phyloP scores from a whole-genome alignment of 2,329 filamentous ascomycete species.

The Coniochaeta sp. region DNA sequence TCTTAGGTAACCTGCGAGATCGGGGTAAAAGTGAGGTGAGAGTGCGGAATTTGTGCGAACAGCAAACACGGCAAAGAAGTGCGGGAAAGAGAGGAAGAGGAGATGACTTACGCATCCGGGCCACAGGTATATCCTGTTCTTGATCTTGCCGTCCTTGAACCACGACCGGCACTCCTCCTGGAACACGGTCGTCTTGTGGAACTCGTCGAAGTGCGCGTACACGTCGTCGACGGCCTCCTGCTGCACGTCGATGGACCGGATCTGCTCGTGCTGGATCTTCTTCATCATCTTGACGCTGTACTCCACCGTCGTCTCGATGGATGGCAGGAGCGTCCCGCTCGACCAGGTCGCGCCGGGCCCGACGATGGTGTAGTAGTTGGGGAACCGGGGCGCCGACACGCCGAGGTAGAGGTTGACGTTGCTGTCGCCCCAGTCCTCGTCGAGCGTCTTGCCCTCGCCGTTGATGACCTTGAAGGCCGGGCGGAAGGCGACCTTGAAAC shows the following conservation, averaged over 20 bases:
- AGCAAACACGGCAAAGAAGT: not conserved
- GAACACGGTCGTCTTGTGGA: constrained; percentile 39
- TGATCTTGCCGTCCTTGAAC: constrained; percentile 9
- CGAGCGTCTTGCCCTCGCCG: constrained; percentile 21
- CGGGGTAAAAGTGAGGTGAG: not conserved
- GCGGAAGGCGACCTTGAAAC: constrained; percentile 24
- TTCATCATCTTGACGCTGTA: constrained; percentile 30
- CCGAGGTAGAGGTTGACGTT: constrained; percentile 23
- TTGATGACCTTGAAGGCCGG: constrained; percentile 36
- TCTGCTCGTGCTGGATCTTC: constrained; percentile 40
- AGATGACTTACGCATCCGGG: constrained; percentile 20
- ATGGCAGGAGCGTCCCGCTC: constrained; percentile 33
- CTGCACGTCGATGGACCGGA: constrained; percentile 36
- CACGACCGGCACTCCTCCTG: constrained; percentile 19
- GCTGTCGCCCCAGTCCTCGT: constrained; percentile 18
- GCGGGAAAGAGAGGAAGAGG: not conserved
- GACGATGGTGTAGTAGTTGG: constrained; percentile 20
- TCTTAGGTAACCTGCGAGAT: not conserved
- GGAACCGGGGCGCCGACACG: constrained; percentile 18
- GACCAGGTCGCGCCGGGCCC: constrained; percentile 34
- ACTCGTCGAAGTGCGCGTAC: constrained; percentile 34
- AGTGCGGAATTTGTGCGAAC: no score
- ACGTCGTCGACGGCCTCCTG: constrained; percentile 42
- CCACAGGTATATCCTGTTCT: constrained; percentile 26
- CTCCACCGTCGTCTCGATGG: constrained; percentile 34